A percentile compares a stretch with the other conserved stretches of the same genome.
Evolutionary conservation across 2,329 filamentous ascomycete species (phyloP).

Genomic region (Sclerotinia nivalis): DNA sequence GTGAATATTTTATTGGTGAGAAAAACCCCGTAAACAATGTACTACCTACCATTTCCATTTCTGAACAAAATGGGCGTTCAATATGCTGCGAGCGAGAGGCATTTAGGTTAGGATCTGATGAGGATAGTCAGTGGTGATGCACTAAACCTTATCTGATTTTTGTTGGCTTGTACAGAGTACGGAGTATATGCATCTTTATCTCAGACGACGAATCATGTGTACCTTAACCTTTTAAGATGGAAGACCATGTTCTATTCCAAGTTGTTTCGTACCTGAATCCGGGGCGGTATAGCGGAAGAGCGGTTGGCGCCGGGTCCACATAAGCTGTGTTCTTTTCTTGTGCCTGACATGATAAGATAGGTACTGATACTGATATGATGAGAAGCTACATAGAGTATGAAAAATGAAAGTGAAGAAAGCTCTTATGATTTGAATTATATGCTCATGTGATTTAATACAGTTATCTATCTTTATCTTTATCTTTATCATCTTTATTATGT

Average conservation of each 20-base stretch:
- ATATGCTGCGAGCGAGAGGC: not conserved
- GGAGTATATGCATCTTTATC: not conserved
- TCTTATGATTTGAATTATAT: not conserved
- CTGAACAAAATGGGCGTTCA: not conserved
- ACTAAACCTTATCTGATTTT: not conserved
- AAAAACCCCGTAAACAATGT: too few species aligned
- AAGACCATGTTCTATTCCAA: not conserved
- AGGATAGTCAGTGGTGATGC: not conserved
- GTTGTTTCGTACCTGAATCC: slow-evolving; percentile 3
- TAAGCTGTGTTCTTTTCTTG: not conserved
- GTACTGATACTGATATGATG: not conserved
- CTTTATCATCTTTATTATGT: too few species aligned
- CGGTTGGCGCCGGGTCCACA: slow-evolving; percentile 17
- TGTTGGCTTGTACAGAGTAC: not conserved
- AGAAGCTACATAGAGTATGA: too few species aligned
- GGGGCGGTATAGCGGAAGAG: slow-evolving; percentile 24
- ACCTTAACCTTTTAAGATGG: not conserved
- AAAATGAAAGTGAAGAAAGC: not conserved
- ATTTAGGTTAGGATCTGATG: not conserved
- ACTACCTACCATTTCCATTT: not conserved
- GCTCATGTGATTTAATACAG: not conserved
- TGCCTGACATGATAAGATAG: slow-evolving; percentile 3
- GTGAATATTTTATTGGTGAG: not conserved
- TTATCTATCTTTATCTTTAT: too few species aligned
- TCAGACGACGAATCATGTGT: not conserved